Conservation (phyloP, 1,284 basidiomycete species). For the Mycosarcoma maydis region DNA sequence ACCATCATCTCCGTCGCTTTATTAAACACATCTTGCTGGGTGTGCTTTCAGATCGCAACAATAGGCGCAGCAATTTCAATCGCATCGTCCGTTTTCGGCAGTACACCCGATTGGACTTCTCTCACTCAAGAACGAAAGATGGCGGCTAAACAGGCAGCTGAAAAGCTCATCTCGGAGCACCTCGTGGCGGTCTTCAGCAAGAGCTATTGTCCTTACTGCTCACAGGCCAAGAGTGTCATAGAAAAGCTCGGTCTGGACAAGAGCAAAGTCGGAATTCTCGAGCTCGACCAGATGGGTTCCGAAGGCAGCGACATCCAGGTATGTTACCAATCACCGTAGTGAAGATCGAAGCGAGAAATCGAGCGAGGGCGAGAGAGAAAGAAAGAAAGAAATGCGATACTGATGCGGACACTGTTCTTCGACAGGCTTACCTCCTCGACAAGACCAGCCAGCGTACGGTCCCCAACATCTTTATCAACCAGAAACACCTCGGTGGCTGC, state of each 20-base stretch:
- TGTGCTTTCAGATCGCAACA: constrained; percentile 1
- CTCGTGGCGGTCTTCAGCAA: constrained; percentile 68
- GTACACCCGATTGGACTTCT: constrained; percentile 1
- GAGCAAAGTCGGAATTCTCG: constrained; percentile 63
- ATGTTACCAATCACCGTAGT: too few species aligned
- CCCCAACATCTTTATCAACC: constrained; percentile 68
- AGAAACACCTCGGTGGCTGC: constrained; percentile 67
- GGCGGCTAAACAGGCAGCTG: constrained; percentile 65
- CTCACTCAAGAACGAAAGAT: constrained; percentile 45
- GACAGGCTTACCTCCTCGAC: constrained; percentile 65
- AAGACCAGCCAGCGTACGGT: constrained; percentile 69
- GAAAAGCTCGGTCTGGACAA: constrained; percentile 59
- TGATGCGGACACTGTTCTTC: neutral
- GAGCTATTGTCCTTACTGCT: constrained; percentile 65
- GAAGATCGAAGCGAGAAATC: too few species aligned
- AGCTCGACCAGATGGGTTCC: constrained; percentile 66
- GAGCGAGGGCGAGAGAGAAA: too few species aligned
- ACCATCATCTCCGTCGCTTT: neutral
- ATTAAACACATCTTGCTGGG: constrained; percentile 2
- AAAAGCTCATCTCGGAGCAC: constrained; percentile 63
- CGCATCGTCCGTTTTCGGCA: constrained; percentile 2
- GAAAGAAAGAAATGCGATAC: neutral
- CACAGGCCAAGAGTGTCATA: constrained; percentile 66
- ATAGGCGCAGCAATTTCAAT: constrained; percentile 41
- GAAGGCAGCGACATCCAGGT: constrained; percentile 63